phyloP scores from a whole-genome alignment of 441 rosid species.

The Croton laevigatus region DNA sequence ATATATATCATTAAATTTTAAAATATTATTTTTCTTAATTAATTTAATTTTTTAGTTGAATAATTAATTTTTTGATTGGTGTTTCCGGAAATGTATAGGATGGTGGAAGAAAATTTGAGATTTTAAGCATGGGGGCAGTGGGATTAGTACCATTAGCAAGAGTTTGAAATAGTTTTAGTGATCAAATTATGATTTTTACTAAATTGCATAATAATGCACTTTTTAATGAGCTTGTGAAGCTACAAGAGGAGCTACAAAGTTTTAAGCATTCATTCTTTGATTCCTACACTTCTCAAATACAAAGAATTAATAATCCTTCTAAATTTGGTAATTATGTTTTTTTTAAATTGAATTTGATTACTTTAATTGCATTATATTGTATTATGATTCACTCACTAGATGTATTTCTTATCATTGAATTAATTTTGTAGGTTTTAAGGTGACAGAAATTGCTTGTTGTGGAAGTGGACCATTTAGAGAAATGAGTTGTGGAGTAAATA shows the following conservation, averaged over 20 bases:
- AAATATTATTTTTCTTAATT: not conserved
- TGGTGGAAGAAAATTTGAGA: conserved; percentile 11
- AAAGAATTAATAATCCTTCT: conserved; percentile 33
- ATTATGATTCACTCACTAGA: not conserved
- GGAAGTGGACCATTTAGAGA: conserved; percentile 18
- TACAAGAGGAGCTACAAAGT: conserved; percentile 26
- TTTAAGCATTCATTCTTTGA: conserved; percentile 36
- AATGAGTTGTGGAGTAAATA: conserved; percentile 3
- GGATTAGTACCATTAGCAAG: conserved; percentile 15
- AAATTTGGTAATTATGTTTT: conserved; percentile 27
- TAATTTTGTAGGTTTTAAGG: conserved; percentile 16
- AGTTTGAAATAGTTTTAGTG: conserved; percentile 27
- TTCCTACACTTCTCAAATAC: conserved; percentile 9
- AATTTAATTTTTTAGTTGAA: not conserved
- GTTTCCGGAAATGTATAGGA: conserved; percentile 11
- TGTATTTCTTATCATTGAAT: too few species aligned
- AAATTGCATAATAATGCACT: conserved; percentile 33
- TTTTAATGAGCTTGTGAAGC: conserved; percentile 17
- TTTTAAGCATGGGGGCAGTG: not conserved
- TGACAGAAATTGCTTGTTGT: conserved; percentile 20
- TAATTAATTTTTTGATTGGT: not conserved
- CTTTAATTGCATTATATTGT: not conserved
- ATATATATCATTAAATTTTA: not conserved
- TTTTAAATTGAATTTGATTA: too few species aligned
- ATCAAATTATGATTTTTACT: conserved; percentile 15